Conservation (phyloP, 257 asterid genomes). For the Solanum arcanum region DNA sequence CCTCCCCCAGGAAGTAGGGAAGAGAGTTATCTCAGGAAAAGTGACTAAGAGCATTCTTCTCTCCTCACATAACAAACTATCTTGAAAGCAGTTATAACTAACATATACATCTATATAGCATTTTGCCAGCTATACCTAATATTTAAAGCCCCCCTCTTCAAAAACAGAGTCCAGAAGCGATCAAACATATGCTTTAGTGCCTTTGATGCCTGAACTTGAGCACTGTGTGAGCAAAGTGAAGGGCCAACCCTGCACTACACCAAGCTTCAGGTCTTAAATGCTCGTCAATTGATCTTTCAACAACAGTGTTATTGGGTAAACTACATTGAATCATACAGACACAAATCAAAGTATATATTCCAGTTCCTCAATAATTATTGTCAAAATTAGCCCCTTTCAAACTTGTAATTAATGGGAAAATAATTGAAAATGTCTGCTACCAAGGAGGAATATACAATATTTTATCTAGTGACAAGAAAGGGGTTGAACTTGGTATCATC, state of each 20-base stretch:
- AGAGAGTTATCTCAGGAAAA: too few relatives aligned
- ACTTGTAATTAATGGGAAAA: not conserved
- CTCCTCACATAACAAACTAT: too few relatives aligned
- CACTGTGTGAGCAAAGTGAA: not conserved
- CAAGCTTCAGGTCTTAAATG: not conserved
- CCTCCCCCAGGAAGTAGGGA: too few relatives aligned
- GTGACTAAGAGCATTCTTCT: too few relatives aligned
- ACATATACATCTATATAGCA: not conserved
- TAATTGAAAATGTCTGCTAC: not conserved
- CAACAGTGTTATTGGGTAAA: not conserved
- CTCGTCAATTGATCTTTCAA: not conserved
- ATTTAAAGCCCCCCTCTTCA: not conserved
- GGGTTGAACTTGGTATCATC: not conserved
- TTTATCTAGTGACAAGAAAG: not conserved
- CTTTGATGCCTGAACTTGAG: not conserved
- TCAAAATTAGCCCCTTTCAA: not conserved
- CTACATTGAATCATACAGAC: too few relatives aligned
- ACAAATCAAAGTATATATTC: not conserved
- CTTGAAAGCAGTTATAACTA: too few relatives aligned
- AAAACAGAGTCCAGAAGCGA: not conserved
- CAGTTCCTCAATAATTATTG: not conserved
- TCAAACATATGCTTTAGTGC: not conserved
- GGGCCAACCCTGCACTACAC: not conserved
- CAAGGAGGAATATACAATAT: not conserved
- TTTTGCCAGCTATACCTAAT: not conserved